phyloP scores from a whole-genome alignment of 2,329 filamentous ascomycete species.

The Fusarium algeriense region DNA sequence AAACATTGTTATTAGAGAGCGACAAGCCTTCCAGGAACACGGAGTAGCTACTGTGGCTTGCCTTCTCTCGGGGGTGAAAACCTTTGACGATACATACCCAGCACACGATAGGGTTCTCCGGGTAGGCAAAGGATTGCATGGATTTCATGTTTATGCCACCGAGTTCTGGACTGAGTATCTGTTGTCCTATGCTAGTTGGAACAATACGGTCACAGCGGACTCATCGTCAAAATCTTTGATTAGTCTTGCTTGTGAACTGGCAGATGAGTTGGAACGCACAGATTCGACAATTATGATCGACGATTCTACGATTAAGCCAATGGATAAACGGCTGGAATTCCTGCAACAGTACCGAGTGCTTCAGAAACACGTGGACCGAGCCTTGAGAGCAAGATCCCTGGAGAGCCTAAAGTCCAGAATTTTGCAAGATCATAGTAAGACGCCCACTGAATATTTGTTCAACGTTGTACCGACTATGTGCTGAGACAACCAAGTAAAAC shows the following conservation, averaged over 20 bases:
- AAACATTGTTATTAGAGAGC: not conserved
- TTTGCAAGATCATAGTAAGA: not conserved
- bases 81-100: not conserved
- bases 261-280: not conserved
- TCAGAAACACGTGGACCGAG: not conserved
- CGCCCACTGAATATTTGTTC: fast-evolving
- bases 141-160: slow-evolving; percentile 23
- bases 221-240: not conserved
- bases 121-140: slow-evolving; percentile 23
- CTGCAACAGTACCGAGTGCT: not conserved
- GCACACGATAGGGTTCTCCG: not conserved
- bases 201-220: too few species aligned
- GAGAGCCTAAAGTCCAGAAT: slow-evolving; percentile 5
- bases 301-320: fast-evolving
- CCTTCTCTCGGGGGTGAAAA: slow-evolving; percentile 14
- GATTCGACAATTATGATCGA: fast-evolving
- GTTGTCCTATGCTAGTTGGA: not conserved
- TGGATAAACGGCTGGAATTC: not conserved
- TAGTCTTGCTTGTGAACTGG: slow-evolving; percentile 1
- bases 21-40: slow-evolving; percentile 9
- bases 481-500: not conserved
- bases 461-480: not conserved
- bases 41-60: slow-evolving; percentile 5
- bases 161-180: slow-evolving; percentile 35
- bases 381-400: slow-evolving; percentile 12